Conservation (phyloP, 345 rosid genomes). For the Zanthoxylum bungeanum region DNA sequence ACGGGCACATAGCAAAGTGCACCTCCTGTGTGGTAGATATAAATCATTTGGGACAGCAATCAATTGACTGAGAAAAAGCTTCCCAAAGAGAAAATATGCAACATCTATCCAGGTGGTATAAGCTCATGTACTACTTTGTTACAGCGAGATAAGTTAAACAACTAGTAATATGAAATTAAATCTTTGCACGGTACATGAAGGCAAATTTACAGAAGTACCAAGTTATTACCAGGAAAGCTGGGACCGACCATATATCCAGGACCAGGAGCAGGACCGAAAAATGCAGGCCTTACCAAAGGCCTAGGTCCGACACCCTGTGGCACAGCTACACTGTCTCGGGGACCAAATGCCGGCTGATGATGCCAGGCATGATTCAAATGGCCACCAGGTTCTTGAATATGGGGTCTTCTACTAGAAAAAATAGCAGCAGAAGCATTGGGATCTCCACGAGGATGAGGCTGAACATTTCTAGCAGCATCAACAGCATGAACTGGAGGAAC, state of each 20-base stretch:
- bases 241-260: constrained; percentile 84
- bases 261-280: constrained; percentile 64
- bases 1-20: constrained; percentile 63
- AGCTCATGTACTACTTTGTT: constrained; percentile 3
- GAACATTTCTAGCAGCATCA: constrained; percentile 36
- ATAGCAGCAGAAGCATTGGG: constrained; percentile 41
- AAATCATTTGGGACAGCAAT: constrained; percentile 14
- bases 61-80: neutral
- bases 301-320: constrained; percentile 71
- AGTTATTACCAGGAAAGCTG: constrained; percentile 66
- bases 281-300: constrained; percentile 57
- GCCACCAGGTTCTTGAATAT: constrained; percentile 42
- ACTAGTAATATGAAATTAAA: neutral
- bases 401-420: constrained; percentile 48
- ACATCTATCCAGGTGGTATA: neutral
- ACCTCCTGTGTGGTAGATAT: constrained; percentile 45
- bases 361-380: constrained; percentile 56
- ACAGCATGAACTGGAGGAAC: constrained; percentile 43
- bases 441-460: constrained; percentile 60
- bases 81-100: neutral
- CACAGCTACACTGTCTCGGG: constrained; percentile 52
- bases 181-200: constrained; percentile 2
- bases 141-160: neutral
- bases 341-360: constrained; percentile 53
- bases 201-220: neutral